These are phyloP conservation scores for Penicillium sp. DNA, from an alignment of 2,329 filamentous ascomycete species.

Conservation along the genomic window DNA sequence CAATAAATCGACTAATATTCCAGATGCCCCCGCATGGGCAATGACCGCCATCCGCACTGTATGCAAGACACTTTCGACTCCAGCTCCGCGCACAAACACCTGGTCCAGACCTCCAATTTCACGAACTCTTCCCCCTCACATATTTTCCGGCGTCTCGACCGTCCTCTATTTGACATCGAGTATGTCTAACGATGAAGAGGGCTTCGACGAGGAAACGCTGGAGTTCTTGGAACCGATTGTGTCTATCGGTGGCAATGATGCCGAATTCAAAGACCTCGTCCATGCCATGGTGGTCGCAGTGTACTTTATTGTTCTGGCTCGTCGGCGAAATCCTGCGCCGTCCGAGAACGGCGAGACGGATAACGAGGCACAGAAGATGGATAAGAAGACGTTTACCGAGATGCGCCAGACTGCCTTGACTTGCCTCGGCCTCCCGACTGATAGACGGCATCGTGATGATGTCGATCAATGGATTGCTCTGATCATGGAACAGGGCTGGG, in stretches of 20 bases:
- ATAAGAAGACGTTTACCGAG: slow-evolving; percentile 42
- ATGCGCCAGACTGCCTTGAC: slow-evolving; percentile 41
- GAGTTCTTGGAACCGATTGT: slow-evolving; percentile 41
- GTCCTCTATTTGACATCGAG: slow-evolving; percentile 50
- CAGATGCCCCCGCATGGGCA: slow-evolving; percentile 62
- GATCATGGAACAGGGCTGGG: slow-evolving; percentile 51
- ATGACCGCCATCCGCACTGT: slow-evolving; percentile 66
- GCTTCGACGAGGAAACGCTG: slow-evolving; percentile 40
- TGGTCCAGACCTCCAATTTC: slow-evolving; percentile 41
- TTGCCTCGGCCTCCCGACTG: slow-evolving; percentile 39
- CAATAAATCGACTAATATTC: slow-evolving; percentile 28
- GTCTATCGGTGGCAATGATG: slow-evolving; percentile 46
- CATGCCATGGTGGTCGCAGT: slow-evolving; percentile 42
- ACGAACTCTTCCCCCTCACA: slow-evolving; percentile 63
- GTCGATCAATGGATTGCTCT: slow-evolving; percentile 62
- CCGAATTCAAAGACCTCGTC: slow-evolving; percentile 42
- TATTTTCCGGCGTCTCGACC: slow-evolving; percentile 68
- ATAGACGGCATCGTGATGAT: slow-evolving; percentile 46
- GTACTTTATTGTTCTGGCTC: slow-evolving; percentile 46
- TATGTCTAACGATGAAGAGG: slow-evolving; percentile 49
- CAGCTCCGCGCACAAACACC: slow-evolving; percentile 38
- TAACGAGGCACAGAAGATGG: slow-evolving; percentile 32
- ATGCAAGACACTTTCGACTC: slow-evolving; percentile 60
- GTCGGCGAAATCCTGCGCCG: slow-evolving; percentile 47
- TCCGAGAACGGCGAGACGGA: slow-evolving; percentile 11